Evolutionary conservation across 169 alveolate genomes (phyloP), one percentile per base, ranked within the genome.

Genomic region (Cytauxzoon felis): DNA sequence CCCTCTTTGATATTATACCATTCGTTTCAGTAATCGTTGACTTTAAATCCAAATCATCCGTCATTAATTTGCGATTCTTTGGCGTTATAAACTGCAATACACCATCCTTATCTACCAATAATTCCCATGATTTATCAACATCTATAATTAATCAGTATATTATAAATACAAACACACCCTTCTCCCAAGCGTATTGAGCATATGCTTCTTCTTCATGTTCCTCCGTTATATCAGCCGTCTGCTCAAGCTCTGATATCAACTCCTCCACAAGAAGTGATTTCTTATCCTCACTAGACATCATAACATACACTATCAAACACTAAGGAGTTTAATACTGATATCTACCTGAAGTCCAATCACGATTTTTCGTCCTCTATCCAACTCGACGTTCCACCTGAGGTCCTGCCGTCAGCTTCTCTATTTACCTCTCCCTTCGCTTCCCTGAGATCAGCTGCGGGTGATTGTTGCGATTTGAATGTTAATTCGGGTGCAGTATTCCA

Each of bases 121-220:
- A 75, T 33, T 86, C 87, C 91, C 91, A 86, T 30, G 91, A 80
- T 41, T 81, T 48, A 54, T 86, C 91, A 24, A 86, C 69, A 56
- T 86, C 91, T 86, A 53, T 11, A 26, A 42, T 18, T 21, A 58
- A n/a, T 43, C 11, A 59, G 11, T 18, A 42, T 32, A 18, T 42
- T 58, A 26, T 29, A 58, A 43, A 58, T 33, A 16, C 13, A 65
- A 26, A 4, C 36, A 16, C 71, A 86, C 91, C 91, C 47, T 80
- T 72, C 34, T 86, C 91, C 91, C 91, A 86, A 16, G 89, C 79
- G 54, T 80, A 86, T 42, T 86, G 87, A 47, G 86, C 76, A 30
- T 81, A 70, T 27, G 76, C 64, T 29, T 86, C 91, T 45, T 86
- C 91, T 21, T 75, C 80, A 1, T 49, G 34, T 13, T 75, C 63